Percentiles rank a stretch among this genome's conserved stretches.
Conservation (phyloP, 208 protist species). For the Strigomonas culicis region DNA sequence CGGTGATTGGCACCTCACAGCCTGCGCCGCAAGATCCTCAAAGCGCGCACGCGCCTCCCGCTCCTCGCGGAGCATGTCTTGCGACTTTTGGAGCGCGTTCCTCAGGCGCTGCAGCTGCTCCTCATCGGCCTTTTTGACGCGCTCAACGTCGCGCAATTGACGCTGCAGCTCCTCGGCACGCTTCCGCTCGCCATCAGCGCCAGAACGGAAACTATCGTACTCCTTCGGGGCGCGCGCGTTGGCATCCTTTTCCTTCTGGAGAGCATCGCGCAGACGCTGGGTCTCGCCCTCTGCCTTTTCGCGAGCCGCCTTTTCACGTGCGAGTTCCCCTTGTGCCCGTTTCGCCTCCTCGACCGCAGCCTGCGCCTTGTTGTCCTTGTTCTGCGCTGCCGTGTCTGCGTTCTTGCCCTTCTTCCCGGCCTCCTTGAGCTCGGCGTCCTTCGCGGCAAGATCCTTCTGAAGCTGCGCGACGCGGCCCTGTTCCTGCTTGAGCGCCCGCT, state of each 20-base stretch:
- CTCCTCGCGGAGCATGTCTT: slow-evolving; percentile 13
- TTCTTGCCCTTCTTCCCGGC: slow-evolving; percentile 18
- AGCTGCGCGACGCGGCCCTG: not conserved
- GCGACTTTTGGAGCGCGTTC: slow-evolving; percentile 21
- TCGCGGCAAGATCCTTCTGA: slow-evolving; percentile 8
- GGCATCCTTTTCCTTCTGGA: slow-evolving; percentile 11
- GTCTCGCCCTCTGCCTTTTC: slow-evolving; percentile 32
- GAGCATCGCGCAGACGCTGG: slow-evolving; percentile 11
- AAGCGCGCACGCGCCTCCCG: slow-evolving; percentile 30
- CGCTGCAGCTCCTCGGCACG: slow-evolving; percentile 22
- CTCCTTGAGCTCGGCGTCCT: slow-evolving; percentile 9
- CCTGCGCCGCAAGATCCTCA: slow-evolving; percentile 35
- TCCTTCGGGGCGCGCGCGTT: slow-evolving; percentile 6
- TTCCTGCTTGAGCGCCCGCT: not conserved
- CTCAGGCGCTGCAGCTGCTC: slow-evolving; percentile 22
- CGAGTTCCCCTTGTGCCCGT: slow-evolving; percentile 5
- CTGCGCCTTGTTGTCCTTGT: slow-evolving; percentile 16
- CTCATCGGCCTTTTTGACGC: slow-evolving; percentile 25
- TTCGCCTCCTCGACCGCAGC: slow-evolving; percentile 17
- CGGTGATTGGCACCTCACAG: slow-evolving; percentile 24
- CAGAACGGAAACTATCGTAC: not conserved
- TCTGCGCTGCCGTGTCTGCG: slow-evolving; percentile 13
- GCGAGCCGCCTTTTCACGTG: slow-evolving; percentile 21
- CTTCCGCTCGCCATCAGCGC: not conserved
- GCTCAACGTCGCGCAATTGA: slow-evolving; percentile 21